phyloP scores from a whole-genome alignment of 2,329 filamentous ascomycete genomes.

The Talaromyces sp. region DNA sequence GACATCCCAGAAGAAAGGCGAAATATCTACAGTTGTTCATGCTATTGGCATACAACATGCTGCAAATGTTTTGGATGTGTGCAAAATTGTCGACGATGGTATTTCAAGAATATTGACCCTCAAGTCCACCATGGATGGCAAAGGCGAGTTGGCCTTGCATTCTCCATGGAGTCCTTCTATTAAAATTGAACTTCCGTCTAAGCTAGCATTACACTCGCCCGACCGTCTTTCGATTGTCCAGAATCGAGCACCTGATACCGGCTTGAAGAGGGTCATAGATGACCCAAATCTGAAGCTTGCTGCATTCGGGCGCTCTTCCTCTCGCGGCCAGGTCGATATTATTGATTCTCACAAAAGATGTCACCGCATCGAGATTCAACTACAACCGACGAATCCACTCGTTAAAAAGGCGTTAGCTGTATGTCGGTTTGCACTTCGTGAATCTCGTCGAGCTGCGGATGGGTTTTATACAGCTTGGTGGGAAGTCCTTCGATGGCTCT shows the following conservation, averaged over 20 bases:
- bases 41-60: constrained; percentile 55
- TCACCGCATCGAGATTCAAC: constrained; percentile 65
- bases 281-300: constrained; percentile 44
- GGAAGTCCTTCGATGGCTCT: constrained; percentile 69
- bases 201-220: constrained; percentile 58
- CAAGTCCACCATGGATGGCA: constrained; percentile 62
- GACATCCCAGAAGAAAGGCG: constrained; percentile 23
- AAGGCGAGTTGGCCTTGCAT: constrained; percentile 67
- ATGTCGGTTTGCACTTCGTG: constrained; percentile 62
- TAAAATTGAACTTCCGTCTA: constrained; percentile 60
- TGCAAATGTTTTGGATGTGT: constrained; percentile 69
- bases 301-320: constrained; percentile 57
- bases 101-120: constrained; percentile 68
- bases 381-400: constrained; percentile 63
- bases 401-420: constrained; percentile 60
- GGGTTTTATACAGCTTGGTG: constrained; percentile 67
- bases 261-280: constrained; percentile 45
- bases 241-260: constrained; percentile 53
- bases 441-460: constrained; percentile 56
- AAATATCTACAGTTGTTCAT: constrained; percentile 30
- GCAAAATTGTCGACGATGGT: constrained; percentile 64
- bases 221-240: constrained; percentile 54
- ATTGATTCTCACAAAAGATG: constrained; percentile 59
- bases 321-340: constrained; percentile 63
- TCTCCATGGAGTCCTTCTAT: constrained; percentile 71